Evolutionary conservation across 805 yeast genomes (phyloP).

Genomic region (Candida maesae): DNA sequence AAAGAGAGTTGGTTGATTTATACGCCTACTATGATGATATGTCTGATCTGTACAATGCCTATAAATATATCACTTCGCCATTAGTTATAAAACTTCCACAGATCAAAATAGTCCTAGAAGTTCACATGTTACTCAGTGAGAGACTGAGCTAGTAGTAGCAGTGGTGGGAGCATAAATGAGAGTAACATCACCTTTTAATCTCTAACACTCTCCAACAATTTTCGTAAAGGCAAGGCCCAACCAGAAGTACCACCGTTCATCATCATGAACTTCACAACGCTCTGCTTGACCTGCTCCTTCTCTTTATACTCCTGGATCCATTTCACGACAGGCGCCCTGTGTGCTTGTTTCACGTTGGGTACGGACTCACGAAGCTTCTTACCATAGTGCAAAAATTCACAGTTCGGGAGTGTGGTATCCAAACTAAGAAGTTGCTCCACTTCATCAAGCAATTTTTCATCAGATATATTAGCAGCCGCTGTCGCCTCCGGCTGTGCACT

Average conservation of each 20-base stretch:
- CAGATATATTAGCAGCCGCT: slow-evolving; percentile 2
- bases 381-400: slow-evolving; percentile 42
- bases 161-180: too few relatives aligned
- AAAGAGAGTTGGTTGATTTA: slow-evolving; percentile 46
- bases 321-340: slow-evolving; percentile 27
- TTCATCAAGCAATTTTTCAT: slow-evolving; percentile 20
- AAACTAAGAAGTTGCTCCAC: slow-evolving; percentile 26
- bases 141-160: too few relatives aligned
- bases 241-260: slow-evolving; percentile 49
- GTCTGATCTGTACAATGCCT: slow-evolving; percentile 11
- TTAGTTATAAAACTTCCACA: too few relatives aligned
- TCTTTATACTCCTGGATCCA: slow-evolving; percentile 25
- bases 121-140: too few relatives aligned
- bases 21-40: not conserved
- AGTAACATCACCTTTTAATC: not conserved
- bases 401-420: slow-evolving; percentile 33
- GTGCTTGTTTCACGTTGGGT: slow-evolving; percentile 25
- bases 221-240: slow-evolving; percentile 70
- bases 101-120: too few relatives aligned
- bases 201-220: slow-evolving; percentile 40
- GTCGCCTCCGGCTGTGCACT: not conserved
- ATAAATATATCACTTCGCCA: slow-evolving; percentile 1
- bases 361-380: slow-evolving; percentile 35
- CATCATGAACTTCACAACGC: slow-evolving; percentile 51
- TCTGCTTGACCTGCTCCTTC: slow-evolving; percentile 30